Evolutionary conservation across 1,284 basidiomycete genomes (phyloP), one percentile per base, ranked within the genome.

Genomic region (Rhodotorula mucilaginosa): DNA sequence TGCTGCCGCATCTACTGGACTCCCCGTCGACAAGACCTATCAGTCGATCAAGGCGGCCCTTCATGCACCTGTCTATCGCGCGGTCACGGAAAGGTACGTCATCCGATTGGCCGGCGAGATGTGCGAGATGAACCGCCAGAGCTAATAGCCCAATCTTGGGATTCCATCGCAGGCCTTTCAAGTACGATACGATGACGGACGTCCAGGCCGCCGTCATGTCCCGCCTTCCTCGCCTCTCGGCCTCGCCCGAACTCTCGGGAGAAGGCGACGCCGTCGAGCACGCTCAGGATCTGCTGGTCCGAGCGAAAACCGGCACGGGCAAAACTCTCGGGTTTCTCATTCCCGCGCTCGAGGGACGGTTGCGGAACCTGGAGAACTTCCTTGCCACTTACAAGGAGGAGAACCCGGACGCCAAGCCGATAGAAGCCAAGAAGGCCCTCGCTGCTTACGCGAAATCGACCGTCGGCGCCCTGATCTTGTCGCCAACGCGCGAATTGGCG

Each of bases 241-340:
- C 52, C 15, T 62, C 74, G n/a, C 63, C 74, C 66, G n/a, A 44
- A 48, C 13, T 16, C 13, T 62, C 58, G 23, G 16, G 39, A 65
- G 44, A 46, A 23, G 64, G 63, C 34, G 49, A 26, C 15, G 64
- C 65, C 18, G 69, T 80, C 46, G 56, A 74, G 39, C 65, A 75
- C 26, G 78, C 77, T 49, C 87, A 90, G 69, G 92, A 97, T 81
- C 85, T 96, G n/a, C 88, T 91, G 74, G 94, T 93, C 44, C 89
- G 97, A 26, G 95, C 95, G 2, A 94, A 94, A 1, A 97, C 94
- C 1, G 94, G 94, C 66, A 95, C 92, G 8, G 94, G 94, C 70
- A 97, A 97, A 84, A 97, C 94, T 0, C 84, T 97, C 7, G 88
- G 92, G 0, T 97, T 96, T 81, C 85, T 95, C n/a, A 83, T 96